Percentiles rank a stretch among this genome's conserved stretches.
These are phyloP conservation scores for Aspergillus sp. DNA, from an alignment of 2,329 filamentous ascomycete genomes.

Conservation along the genomic window DNA sequence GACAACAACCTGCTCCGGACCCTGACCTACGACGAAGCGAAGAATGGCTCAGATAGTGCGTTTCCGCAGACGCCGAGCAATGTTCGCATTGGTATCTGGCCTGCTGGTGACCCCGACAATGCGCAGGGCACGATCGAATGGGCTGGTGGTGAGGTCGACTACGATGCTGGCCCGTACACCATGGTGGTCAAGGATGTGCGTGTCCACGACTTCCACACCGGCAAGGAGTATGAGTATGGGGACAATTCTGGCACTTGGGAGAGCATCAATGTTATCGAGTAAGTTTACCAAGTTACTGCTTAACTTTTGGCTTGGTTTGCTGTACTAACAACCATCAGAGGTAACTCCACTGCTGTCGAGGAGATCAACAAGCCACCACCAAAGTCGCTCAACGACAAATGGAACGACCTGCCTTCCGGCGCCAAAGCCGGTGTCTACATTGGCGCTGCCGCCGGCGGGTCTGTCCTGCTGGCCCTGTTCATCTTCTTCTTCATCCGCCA, in stretches of 20 bases:
- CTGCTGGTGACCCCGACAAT: conserved; percentile 54
- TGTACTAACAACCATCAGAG: conserved; percentile 47
- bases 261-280: conserved; percentile 60
- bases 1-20: conserved; percentile 63
- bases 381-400: conserved; percentile 41
- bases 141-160: conserved; percentile 70
- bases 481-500: conserved; percentile 52
- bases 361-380: conserved; percentile 36
- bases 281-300: conserved; percentile 19
- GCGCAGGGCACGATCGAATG: conserved; percentile 57
- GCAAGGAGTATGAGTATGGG: conserved; percentile 65
- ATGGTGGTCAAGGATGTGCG: conserved; percentile 69
- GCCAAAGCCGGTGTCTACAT: conserved; percentile 51
- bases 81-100: conserved; percentile 69
- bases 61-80: conserved; percentile 75
- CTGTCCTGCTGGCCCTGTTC: conserved; percentile 35
- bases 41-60: conserved; percentile 53
- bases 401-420: conserved; percentile 44
- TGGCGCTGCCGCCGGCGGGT: conserved; percentile 37
- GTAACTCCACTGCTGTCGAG: conserved; percentile 57
- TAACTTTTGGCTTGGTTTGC: too few relatives aligned
- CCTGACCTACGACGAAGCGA: conserved; percentile 58
- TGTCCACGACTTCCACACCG: conserved; percentile 59
- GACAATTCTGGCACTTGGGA: conserved; percentile 63
- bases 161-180: conserved; percentile 63